These are phyloP conservation scores for Curvularia hawaiiensis DNA, from an alignment of 2,329 filamentous ascomycete species.

Conservation along the genomic window DNA sequence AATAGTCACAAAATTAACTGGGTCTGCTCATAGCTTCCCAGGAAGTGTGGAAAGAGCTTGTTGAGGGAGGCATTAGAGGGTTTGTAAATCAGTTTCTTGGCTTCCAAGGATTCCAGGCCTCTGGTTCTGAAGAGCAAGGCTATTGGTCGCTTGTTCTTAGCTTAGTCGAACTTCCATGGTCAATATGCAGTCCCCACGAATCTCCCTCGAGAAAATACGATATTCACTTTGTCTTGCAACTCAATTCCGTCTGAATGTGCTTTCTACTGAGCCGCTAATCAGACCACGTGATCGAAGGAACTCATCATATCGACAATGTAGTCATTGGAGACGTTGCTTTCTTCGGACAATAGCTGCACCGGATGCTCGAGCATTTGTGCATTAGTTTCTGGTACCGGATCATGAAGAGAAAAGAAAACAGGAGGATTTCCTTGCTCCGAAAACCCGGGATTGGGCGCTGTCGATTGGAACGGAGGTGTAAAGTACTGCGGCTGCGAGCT, in stretches of 20 bases:
- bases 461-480: neutral
- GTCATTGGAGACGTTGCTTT: no score
- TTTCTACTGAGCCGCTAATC: neutral
- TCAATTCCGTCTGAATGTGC: neutral
- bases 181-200: no score
- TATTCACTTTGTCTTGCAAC: neutral
- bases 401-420: neutral
- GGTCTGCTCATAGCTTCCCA: no score
- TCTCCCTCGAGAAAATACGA: no score
- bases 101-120: no score
- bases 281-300: neutral
- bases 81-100: no score
- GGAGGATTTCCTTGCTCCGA: neutral
- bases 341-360: neutral
- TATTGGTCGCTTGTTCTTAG: no score
- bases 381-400: neutral
- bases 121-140: no score
- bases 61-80: no score
- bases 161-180: no score
- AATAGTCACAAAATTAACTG: no score
- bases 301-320: neutral
- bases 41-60: no score
- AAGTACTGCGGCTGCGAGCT: neutral
- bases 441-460: neutral
- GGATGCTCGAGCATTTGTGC: neutral